Evolutionary conservation across 108 stramenopile genomes (phyloP), one percentile per base, ranked within the genome.

Genomic region (Nitzschia sp.): DNA sequence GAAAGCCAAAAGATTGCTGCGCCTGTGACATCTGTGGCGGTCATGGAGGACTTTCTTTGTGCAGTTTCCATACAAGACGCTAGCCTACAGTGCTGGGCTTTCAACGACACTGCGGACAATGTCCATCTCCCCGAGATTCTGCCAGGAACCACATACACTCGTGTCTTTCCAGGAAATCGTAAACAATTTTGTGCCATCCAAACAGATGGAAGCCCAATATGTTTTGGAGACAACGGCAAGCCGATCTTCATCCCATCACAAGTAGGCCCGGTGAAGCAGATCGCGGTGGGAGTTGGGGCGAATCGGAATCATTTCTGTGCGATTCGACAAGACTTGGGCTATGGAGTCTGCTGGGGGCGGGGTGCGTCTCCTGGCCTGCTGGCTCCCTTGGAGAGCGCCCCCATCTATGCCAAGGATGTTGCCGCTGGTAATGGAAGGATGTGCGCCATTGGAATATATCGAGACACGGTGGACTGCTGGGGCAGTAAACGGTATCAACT

Each of bases 41-140:
- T 61, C 29, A 61, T 61, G 60, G 60, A 61, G 15, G 60, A 61
- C 44, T 56, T 31, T 56, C 26, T 29, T n/a, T 56, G 55, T 56
- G 55, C 27, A 3, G 30, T 56, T 56, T 11, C 9, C 9, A 28
- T 28, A 31, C 4, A 26, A 2, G 6, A 31, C 30, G 55, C 15
- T 6, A 16, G 4, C 2, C 9, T 56, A 5, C 31, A 56, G 5
- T 56, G 55, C 30, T 56, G 55, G 55, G 55, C 31, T 21, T 56
- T 31, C 17, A 27, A 56, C 17, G 30, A 56, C 30, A 32, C 27
- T 56, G 21, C 13, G 4, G 6, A 8, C 31, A 32, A 28, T 8
- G 30, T 16, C 28, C 5, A 32, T 5, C 31, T 56, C 2, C 31
- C 55, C 23, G 55, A 26, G 5, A 16, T 56, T 21, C 55, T n/a